Base-by-base conservation (phyloP, 169 alveolate genomes). In the Neospora caninum region DNA sequence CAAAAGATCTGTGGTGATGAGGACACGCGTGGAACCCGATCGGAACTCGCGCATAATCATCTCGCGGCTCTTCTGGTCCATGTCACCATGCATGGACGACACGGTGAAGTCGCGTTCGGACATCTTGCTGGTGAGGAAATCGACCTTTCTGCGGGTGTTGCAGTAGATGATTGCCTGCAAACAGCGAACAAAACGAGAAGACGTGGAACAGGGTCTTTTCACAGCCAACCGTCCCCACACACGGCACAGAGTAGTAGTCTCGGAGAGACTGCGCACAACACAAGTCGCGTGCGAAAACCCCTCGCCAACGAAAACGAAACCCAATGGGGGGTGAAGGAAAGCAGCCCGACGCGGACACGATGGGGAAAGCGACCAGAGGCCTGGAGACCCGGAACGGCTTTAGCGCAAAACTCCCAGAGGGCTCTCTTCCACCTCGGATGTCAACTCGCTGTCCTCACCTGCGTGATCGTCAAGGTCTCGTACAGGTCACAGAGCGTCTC, bases 1-100 rank as follows among this genome's bases (percentile, higher is more conserved):
- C 95, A 99, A 97, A 94, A 99, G 97, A 96, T 99, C 99, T 27
- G 99, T 99, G 49, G 99, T 98, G 95, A 99, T 99, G 93, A 99
- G 97, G 49, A 99, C 99, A 95, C 99, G 99, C 91, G 99, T 97
- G 70, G 99, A 97, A 29, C 99, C 99, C 58, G 99, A 98, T 93
- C 99, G 98, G 98, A 99, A 99, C 96, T 99, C 99, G 91, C 99
- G 97, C 99, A 99, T 98, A 91, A 99, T 98, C 88, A 98, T 97
- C 94, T 99, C 99, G 94, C 99, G 98, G 91, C 98, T 99, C 96
- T 99, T 97, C 96, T 99, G 99, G 83, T 98, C 99, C 99, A 99
- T 98, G 88, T 99, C 99, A 82, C 99, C 99, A 94, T 99, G 99
- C 99, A 99, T 99, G 88, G 98, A 97, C 78, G 99, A 98, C 54